Conservation (phyloP, 2,329 filamentous ascomycete species). For the Hymenoscyphus occultus region DNA sequence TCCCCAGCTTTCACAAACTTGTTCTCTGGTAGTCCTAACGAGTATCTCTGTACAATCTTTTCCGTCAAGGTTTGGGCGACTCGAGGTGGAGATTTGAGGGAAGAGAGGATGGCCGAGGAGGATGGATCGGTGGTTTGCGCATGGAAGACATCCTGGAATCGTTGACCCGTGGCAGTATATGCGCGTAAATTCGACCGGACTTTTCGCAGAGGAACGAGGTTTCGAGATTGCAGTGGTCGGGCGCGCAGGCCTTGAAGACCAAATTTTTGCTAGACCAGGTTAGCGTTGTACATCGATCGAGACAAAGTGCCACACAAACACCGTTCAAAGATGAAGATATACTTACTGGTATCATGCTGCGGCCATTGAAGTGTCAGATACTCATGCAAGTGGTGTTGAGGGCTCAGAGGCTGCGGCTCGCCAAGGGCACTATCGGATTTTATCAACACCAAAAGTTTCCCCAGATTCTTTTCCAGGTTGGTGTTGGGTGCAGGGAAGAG, state of each 20-base stretch:
- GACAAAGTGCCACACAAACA: neutral
- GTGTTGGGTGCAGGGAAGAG: neutral
- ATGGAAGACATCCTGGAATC: conserved; percentile 56
- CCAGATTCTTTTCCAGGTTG: neutral
- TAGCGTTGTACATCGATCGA: neutral
- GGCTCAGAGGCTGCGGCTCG: neutral
- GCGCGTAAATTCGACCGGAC: conserved; percentile 27
- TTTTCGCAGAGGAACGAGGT: conserved; percentile 27
- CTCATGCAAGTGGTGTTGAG: neutral
- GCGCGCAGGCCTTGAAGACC: conserved; percentile 33
- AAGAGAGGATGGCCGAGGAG: conserved; percentile 52
- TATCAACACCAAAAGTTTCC: neutral
- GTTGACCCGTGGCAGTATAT: conserved; percentile 32
- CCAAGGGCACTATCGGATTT: neutral
- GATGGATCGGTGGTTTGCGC: conserved; percentile 57
- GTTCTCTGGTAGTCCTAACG: conserved; percentile 69
- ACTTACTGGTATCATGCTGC: conserved; percentile 30
- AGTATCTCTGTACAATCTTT: conserved; percentile 84
- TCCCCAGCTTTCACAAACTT: conserved; percentile 78
- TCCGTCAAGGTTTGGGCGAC: conserved; percentile 78
- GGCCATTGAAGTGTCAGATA: conserved; percentile 25
- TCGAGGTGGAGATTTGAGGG: conserved; percentile 41
- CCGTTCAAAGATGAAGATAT: neutral
- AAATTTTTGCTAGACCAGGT: conserved; percentile 25
- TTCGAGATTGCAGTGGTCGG: conserved; percentile 26